A percentile compares a stretch with the other conserved stretches of the same genome.
These are phyloP conservation scores for Neophaeococcomyces aloes DNA, from an alignment of 2,329 filamentous ascomycete species.

Conservation along the genomic window DNA sequence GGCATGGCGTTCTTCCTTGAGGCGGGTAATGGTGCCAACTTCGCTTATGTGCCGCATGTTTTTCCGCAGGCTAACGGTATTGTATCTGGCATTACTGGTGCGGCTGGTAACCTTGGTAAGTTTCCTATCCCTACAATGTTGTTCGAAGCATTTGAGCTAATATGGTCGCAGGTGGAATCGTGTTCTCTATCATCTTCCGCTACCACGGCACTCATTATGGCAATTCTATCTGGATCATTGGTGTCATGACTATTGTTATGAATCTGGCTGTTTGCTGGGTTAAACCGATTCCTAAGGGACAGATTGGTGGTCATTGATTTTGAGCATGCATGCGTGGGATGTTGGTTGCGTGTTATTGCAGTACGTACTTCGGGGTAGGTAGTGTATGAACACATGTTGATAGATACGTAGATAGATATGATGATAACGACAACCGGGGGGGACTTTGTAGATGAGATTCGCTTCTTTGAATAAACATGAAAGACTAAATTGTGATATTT, in stretches of 20 bases:
- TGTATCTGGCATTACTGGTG: constrained; percentile 68
- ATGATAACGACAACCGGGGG: too few species aligned
- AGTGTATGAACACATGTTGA: too few species aligned
- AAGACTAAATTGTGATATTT: too few species aligned
- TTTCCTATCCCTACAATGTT: background rate
- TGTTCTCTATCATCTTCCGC: constrained; percentile 75
- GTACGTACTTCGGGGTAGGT: too few species aligned
- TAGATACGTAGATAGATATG: too few species aligned
- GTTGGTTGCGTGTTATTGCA: too few species aligned
- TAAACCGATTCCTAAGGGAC: constrained; percentile 44
- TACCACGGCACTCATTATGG: constrained; percentile 60
- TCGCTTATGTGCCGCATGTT: constrained; percentile 76
- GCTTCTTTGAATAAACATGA: too few species aligned
- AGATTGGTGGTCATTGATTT: constrained; percentile 32
- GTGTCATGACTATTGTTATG: constrained; percentile 59
- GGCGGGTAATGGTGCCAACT: constrained; percentile 76
- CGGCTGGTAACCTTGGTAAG: constrained; percentile 57
- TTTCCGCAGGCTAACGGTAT: constrained; percentile 72
- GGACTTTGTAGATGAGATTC: too few species aligned
- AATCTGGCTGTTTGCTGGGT: constrained; percentile 59
- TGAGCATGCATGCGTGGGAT: too few species aligned
- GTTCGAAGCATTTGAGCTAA: background rate
- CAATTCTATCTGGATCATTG: constrained; percentile 70
- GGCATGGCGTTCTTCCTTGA: constrained; percentile 74
- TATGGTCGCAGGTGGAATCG: constrained; percentile 54